phyloP scores from a whole-genome alignment of 306 rosid genomes.

The Gynostemma pentaphyllum region DNA sequence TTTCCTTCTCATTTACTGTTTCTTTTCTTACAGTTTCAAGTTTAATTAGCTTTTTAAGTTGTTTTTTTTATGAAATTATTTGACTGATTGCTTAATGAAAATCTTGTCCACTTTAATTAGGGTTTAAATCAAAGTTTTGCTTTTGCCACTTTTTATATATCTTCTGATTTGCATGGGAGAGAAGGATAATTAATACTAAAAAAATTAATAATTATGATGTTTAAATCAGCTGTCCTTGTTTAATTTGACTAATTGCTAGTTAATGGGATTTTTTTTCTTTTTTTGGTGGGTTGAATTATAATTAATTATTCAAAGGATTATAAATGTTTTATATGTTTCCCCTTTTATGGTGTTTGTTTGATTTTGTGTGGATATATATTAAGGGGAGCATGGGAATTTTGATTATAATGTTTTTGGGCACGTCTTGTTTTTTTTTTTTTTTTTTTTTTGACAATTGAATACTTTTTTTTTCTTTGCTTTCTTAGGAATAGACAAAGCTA shows the following conservation, averaged over 20 bases:
- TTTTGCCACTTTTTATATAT: not conserved
- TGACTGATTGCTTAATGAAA: constrained; percentile 7
- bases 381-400: constrained; percentile 1
- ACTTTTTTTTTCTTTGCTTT: not conserved
- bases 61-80: too few species aligned
- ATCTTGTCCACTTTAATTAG: not conserved
- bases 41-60: not conserved
- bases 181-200: not conserved
- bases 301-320: not conserved
- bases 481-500: constrained; percentile 37
- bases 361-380: not conserved
- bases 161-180: not conserved
- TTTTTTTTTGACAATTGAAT: too few species aligned
- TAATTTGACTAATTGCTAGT: constrained; percentile 1
- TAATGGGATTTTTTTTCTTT: not conserved
- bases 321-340: constrained; percentile 8
- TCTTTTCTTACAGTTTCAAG: not conserved
- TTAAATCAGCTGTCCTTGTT: not conserved
- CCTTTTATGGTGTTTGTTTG: constrained; percentile 1
- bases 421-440: not conserved
- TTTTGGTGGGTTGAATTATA: too few species aligned
- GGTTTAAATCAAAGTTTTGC: not conserved
- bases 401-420: constrained; percentile 9
- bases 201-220: too few species aligned
- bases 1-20: constrained; percentile 2